These are phyloP conservation scores for Sugiyamaella floridensis DNA, from an alignment of 805 yeast species.

Conservation along the genomic window DNA sequence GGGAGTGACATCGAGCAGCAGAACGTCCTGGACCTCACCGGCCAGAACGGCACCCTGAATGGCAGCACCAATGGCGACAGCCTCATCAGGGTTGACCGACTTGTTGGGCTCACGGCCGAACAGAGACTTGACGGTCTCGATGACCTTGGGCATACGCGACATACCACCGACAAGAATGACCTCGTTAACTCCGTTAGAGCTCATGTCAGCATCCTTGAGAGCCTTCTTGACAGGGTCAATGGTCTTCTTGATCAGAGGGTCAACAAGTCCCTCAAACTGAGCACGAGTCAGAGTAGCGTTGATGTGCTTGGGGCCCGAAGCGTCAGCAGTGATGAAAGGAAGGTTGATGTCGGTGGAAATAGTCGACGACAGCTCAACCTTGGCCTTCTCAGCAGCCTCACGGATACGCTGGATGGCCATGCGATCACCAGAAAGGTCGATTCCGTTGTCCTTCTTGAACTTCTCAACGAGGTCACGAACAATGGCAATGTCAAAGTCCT, in stretches of 20 bases:
- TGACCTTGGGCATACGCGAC: constrained; percentile 88
- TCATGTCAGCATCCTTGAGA: constrained; percentile 68
- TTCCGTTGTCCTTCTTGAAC: constrained; percentile 69
- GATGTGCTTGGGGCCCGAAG: constrained; percentile 73
- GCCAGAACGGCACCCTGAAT: constrained; percentile 95
- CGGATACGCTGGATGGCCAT: constrained; percentile 81
- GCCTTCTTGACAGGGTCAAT: constrained; percentile 76
- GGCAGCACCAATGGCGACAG: constrained; percentile 95
- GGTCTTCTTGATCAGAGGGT: constrained; percentile 63
- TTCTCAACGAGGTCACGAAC: constrained; percentile 76
- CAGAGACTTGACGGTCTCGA: constrained; percentile 64
- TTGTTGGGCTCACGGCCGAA: constrained; percentile 82
- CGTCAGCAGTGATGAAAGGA: constrained; percentile 84
- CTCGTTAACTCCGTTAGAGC: constrained; percentile 62
- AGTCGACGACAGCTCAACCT: constrained; percentile 75
- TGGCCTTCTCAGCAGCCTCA: constrained; percentile 86
- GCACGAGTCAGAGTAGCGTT: constrained; percentile 61
- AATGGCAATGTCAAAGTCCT: constrained; percentile 80
- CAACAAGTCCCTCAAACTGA: constrained; percentile 61
- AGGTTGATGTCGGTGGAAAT: constrained; percentile 67
- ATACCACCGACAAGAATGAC: constrained; percentile 85
- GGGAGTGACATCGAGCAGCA: constrained; percentile 83
- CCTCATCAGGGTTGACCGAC: constrained; percentile 92
- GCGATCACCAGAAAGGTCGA: constrained; percentile 57
- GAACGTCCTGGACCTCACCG: constrained; percentile 90